Conservation (phyloP, 208 protist species). For the Leishmania lainsoni region DNA sequence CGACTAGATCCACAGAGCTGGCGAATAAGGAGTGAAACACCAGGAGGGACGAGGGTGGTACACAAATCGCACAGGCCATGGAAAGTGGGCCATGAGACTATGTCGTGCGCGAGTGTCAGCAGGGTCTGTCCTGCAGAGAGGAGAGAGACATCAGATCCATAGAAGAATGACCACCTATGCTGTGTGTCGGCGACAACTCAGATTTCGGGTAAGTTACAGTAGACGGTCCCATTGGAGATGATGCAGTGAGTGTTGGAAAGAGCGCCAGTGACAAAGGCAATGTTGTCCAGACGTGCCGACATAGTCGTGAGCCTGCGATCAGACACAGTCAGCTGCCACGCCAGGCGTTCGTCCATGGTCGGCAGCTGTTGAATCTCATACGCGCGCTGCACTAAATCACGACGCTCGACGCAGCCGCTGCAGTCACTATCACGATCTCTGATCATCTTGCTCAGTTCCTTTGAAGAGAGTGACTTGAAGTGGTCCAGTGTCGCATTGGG, state of each 20-base stretch:
- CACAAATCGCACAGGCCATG: neutral
- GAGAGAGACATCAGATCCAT: neutral
- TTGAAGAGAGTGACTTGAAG: slow-evolving; percentile 19
- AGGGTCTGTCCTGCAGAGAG: neutral
- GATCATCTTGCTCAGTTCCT: slow-evolving; percentile 43
- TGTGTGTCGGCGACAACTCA: neutral
- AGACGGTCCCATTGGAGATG: slow-evolving; percentile 23
- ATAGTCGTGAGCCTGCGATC: slow-evolving; percentile 32
- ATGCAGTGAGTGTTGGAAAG: slow-evolving; percentile 25
- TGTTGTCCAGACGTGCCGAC: slow-evolving; percentile 11
- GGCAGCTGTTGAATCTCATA: slow-evolving; percentile 37
- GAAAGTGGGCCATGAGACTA: neutral
- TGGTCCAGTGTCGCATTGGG: slow-evolving; percentile 18
- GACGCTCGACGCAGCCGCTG: slow-evolving; percentile 47
- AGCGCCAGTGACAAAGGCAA: slow-evolving; percentile 25
- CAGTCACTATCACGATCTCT: slow-evolving; percentile 40
- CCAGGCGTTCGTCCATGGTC: slow-evolving; percentile 44
- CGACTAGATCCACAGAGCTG: no score
- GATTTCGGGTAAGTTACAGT: slow-evolving; percentile 21
- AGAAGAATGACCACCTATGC: neutral
- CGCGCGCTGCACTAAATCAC: slow-evolving; percentile 43
- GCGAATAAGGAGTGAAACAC: neutral
- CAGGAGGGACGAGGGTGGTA: neutral
- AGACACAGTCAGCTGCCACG: slow-evolving; percentile 39
- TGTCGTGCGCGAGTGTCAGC: neutral